Conservation (phyloP, 1,139 yeast genomes). For the Geotrichum citri-aurantii region DNA sequence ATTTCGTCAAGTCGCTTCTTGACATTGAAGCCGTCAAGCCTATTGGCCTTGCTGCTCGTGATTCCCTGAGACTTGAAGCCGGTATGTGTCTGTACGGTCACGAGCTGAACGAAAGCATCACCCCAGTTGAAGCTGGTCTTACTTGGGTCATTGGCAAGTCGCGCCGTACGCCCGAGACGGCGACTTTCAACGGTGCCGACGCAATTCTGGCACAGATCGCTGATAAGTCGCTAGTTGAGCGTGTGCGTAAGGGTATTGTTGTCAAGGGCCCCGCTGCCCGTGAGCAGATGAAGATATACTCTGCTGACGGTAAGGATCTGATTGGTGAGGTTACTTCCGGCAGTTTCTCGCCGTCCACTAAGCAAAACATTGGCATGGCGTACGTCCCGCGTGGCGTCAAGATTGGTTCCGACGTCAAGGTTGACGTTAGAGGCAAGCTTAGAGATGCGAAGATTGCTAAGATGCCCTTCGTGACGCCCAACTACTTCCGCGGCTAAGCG, state of each 20-base stretch:
- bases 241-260: slow-evolving; percentile 69
- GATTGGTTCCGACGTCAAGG: slow-evolving; percentile 65
- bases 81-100: slow-evolving; percentile 98
- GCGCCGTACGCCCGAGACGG: slow-evolving; percentile 49
- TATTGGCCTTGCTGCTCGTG: slow-evolving; percentile 95
- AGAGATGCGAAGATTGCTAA: slow-evolving; percentile 70
- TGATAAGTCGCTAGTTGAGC: slow-evolving; percentile 52
- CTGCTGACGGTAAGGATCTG: slow-evolving; percentile 45
- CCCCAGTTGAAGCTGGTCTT: slow-evolving; percentile 85
- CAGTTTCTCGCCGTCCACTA: slow-evolving; percentile 78
- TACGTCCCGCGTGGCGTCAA: slow-evolving; percentile 71
- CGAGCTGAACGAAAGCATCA: slow-evolving; percentile 71
- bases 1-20: slow-evolving; percentile 58
- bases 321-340: slow-evolving; percentile 87
- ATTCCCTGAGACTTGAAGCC: slow-evolving; percentile 89
- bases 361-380: slow-evolving; percentile 82
- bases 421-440: slow-evolving; percentile 77
- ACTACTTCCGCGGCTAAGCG: slow-evolving; percentile 47
- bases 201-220: slow-evolving; percentile 65
- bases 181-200: slow-evolving; percentile 71
- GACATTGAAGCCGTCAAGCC: slow-evolving; percentile 61
- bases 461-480: slow-evolving; percentile 76
- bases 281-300: slow-evolving; percentile 64
- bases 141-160: slow-evolving; percentile 85
- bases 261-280: slow-evolving; percentile 92